phyloP scores from a whole-genome alignment of 176 grass and related monocot species.

The Coix lacrymajobi region DNA sequence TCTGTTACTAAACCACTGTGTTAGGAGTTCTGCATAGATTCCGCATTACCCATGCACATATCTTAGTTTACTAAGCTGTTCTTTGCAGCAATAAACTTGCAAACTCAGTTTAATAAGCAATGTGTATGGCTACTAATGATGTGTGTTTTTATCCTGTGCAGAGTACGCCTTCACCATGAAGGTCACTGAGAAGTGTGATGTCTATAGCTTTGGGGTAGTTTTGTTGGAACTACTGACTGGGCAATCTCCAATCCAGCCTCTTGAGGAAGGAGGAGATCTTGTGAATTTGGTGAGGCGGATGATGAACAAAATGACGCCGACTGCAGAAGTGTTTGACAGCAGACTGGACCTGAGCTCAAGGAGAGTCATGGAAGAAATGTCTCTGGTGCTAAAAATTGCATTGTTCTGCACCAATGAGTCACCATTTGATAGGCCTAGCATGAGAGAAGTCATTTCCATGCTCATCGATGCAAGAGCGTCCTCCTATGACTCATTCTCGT shows the following conservation, averaged over 20 bases:
- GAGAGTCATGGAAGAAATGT: slow-evolving; percentile 62
- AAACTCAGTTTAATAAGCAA: slow-evolving; percentile 9
- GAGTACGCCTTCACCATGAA: slow-evolving; percentile 99
- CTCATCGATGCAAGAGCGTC: slow-evolving; percentile 68
- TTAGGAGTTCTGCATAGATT: neutral
- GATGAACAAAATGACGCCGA: slow-evolving; percentile 35
- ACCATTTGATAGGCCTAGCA: slow-evolving; percentile 83
- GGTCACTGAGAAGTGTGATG: slow-evolving; percentile 93
- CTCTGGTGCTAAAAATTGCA: slow-evolving; percentile 85
- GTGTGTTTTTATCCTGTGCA: slow-evolving; percentile 30
- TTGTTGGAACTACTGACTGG: slow-evolving; percentile 86
- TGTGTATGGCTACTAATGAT: slow-evolving; percentile 18
- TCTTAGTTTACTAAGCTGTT: slow-evolving; percentile 13
- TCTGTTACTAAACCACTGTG: neutral
- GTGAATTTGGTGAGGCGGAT: slow-evolving; percentile 80
- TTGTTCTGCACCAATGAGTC: slow-evolving; percentile 88
- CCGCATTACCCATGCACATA: neutral
- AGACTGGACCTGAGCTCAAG: slow-evolving; percentile 61
- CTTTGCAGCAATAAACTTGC: neutral
- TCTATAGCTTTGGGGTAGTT: slow-evolving; percentile 91
- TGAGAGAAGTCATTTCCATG: slow-evolving; percentile 97
- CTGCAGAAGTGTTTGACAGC: slow-evolving; percentile 60
- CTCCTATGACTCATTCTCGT: slow-evolving; percentile 47
- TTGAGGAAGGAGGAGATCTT: slow-evolving; percentile 98
- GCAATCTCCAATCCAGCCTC: slow-evolving; percentile 78